Evolutionary conservation across 495 filamentous ascomycete genomes (phyloP).

Genomic region (Penicillium nucicola): DNA sequence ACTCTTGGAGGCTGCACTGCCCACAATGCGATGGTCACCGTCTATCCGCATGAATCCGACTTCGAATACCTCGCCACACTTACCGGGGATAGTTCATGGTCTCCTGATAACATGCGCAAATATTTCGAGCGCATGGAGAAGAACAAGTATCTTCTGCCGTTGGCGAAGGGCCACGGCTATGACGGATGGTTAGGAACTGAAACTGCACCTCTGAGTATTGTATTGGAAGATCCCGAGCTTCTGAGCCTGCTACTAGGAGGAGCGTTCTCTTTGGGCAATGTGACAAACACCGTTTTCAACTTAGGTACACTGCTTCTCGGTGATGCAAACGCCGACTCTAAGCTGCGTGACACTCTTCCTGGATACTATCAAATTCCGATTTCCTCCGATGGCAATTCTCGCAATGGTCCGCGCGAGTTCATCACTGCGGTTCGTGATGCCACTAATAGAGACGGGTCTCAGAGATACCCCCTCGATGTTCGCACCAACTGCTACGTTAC

Average conservation of each 20-base stretch:
- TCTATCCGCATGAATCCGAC: conserved; percentile 42
- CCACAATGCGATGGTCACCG: conserved; percentile 45
- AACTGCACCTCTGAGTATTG: conserved; percentile 43
- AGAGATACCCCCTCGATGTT: conserved; percentile 59
- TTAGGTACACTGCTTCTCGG: conserved; percentile 42
- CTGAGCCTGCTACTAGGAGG: conserved; percentile 47
- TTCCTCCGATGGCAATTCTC: conserved; percentile 39
- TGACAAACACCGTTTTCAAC: conserved; percentile 35
- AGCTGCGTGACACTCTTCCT: conserved; percentile 32
- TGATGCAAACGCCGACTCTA: conserved; percentile 50
- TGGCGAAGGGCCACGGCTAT: conserved; percentile 50
- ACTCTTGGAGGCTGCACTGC: conserved; percentile 46
- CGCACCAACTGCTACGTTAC: conserved; percentile 59
- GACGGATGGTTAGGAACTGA: conserved; percentile 56
- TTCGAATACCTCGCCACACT: conserved; percentile 45
- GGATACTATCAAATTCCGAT: conserved; percentile 56
- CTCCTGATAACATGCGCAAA: conserved; percentile 39
- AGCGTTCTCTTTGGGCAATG: conserved; percentile 47
- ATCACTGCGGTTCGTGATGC: conserved; percentile 50
- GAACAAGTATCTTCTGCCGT: conserved; percentile 47
- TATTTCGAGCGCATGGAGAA: conserved; percentile 50
- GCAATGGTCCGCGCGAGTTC: conserved; percentile 53
- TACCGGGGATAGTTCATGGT: conserved; percentile 44
- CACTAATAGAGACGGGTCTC: conserved; percentile 45
- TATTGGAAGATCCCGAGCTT: conserved; percentile 50